phyloP scores from a whole-genome alignment of 768 basidiomycete genomes.

The Termitomyces titanicus region DNA sequence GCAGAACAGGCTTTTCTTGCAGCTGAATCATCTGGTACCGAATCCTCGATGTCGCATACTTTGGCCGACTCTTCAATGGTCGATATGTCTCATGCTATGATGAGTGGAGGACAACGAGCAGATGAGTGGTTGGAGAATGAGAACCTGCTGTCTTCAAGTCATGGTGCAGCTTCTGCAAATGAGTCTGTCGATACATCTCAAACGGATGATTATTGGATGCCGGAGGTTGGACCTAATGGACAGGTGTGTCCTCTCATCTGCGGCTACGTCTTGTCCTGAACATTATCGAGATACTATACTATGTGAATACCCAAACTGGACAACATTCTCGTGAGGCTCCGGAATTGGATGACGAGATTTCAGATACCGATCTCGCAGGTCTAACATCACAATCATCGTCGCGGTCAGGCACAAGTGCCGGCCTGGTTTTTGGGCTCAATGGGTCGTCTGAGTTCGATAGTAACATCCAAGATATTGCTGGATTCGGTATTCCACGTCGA shows the following conservation, averaged over 20 bases:
- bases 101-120: slow-evolving; percentile 37
- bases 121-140: slow-evolving; percentile 61
- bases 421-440: slow-evolving; percentile 42
- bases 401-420: slow-evolving; percentile 51
- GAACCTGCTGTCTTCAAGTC: slow-evolving; percentile 27
- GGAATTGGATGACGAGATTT: slow-evolving; percentile 62
- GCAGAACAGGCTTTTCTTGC: slow-evolving; percentile 63
- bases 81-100: slow-evolving; percentile 48
- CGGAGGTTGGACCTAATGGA: slow-evolving; percentile 75
- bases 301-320: slow-evolving; percentile 87
- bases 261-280: background rate
- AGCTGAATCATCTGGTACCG: slow-evolving; percentile 41
- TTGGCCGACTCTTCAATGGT: slow-evolving; percentile 31
- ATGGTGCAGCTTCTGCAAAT: slow-evolving; percentile 29
- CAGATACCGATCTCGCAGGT: slow-evolving; percentile 61
- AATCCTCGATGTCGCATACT: slow-evolving; percentile 20
- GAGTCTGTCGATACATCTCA: slow-evolving; percentile 30
- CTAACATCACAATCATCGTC: slow-evolving; percentile 55
- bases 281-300: slow-evolving; percentile 73
- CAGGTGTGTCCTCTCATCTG: slow-evolving; percentile 51
- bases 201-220: slow-evolving; percentile 88
- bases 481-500: slow-evolving; percentile 58
- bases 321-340: slow-evolving; percentile 85
- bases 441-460: slow-evolving; percentile 33
- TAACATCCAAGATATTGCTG: slow-evolving; percentile 38